phyloP scores from a whole-genome alignment of 2,329 filamentous ascomycete species.

The Paraphoma chrysanthemicola region DNA sequence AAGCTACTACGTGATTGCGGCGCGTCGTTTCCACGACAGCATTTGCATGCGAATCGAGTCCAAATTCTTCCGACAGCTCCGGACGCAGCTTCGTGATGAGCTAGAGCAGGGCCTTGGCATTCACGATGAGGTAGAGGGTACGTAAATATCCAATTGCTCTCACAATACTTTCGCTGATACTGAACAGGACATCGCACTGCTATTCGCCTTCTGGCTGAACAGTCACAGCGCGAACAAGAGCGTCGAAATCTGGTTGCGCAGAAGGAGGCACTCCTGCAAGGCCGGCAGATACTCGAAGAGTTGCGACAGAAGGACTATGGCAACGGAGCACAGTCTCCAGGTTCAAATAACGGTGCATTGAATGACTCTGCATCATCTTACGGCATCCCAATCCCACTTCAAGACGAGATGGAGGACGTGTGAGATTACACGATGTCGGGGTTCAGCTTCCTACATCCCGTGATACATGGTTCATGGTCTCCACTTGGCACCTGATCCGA shows the following conservation, averaged over 20 bases:
- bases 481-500: too few species aligned
- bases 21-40: slow-evolving; percentile 67
- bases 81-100: slow-evolving; percentile 28
- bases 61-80: slow-evolving; percentile 41
- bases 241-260: slow-evolving; percentile 14
- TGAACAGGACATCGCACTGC: slow-evolving; percentile 14
- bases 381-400: slow-evolving; percentile 4
- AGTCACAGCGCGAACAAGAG: slow-evolving; percentile 11
- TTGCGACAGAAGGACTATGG: slow-evolving; percentile 26
- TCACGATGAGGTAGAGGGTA: slow-evolving; percentile 26
- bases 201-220: slow-evolving; percentile 18
- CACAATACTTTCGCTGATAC: neutral
- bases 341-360: neutral
- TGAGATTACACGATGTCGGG: neutral
- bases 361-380: neutral
- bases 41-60: slow-evolving; percentile 50
- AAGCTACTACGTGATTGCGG: slow-evolving; percentile 73
- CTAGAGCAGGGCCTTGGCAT: slow-evolving; percentile 32
- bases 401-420: neutral
- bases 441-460: neutral
- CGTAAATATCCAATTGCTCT: slow-evolving; percentile 1
- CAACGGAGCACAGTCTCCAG: neutral
- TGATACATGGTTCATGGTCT: too few species aligned
- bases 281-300: slow-evolving; percentile 16
- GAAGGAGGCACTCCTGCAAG: slow-evolving; percentile 17